phyloP scores from a whole-genome alignment of 2,329 filamentous ascomycete species.

The Trichoderma lentiforme region DNA sequence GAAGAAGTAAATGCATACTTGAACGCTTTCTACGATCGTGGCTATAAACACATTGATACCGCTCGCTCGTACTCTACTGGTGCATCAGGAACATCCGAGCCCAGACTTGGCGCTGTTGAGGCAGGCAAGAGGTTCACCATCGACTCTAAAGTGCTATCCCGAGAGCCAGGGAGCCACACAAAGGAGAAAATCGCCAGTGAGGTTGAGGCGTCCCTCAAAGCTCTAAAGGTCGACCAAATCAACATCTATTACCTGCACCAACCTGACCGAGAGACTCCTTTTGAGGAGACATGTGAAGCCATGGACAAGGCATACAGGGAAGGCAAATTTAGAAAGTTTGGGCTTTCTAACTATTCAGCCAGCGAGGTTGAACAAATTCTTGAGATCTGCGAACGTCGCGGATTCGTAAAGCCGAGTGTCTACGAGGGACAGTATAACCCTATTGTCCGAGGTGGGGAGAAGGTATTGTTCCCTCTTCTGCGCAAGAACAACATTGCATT shows the following conservation, averaged over 20 bases:
- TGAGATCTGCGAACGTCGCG: conserved; percentile 40
- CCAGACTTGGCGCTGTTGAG: conserved; percentile 27
- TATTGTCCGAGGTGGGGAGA: conserved; percentile 40
- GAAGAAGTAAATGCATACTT: conserved; percentile 27
- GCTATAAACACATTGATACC: conserved; percentile 13
- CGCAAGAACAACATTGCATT: conserved; percentile 42
- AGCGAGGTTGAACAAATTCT: conserved; percentile 43
- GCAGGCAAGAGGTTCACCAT: conserved; percentile 32
- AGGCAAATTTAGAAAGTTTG: conserved; percentile 66
- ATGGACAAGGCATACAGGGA: not conserved
- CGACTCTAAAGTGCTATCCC: conserved; percentile 35
- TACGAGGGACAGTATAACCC: conserved; percentile 50
- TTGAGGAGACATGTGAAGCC: conserved; percentile 10
- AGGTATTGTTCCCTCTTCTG: conserved; percentile 40
- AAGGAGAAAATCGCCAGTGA: conserved; percentile 28
- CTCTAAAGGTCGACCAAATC: conserved; percentile 21
- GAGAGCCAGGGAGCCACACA: conserved; percentile 28
- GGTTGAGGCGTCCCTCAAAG: conserved; percentile 33
- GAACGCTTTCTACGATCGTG: conserved; percentile 7
- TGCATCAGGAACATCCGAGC: conserved; percentile 30
- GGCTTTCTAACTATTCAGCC: conserved; percentile 44
- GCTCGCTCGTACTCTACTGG: conserved; percentile 9
- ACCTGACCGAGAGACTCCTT: conserved; percentile 6
- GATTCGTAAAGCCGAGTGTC: conserved; percentile 41
- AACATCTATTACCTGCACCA: conserved; percentile 10